Base-by-base conservation (phyloP, 1,284 basidiomycete genomes). In the Puccinia coronata region DNA sequence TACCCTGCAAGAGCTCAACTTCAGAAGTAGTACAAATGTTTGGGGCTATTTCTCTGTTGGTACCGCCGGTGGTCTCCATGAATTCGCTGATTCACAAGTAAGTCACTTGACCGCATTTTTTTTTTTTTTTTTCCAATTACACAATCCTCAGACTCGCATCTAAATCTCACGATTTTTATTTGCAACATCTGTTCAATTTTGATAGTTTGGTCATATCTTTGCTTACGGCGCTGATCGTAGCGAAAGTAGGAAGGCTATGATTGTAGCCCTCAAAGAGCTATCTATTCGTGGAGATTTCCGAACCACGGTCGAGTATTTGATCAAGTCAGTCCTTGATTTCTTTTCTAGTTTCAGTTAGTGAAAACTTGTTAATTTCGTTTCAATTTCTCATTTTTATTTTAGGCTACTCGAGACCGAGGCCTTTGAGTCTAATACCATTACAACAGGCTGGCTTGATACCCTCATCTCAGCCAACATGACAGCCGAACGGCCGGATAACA, bases 41-140 rank as follows among this genome's bases (percentile, higher is more conserved):
- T 99, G 97, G 97, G 97, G 97, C 84, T 88, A 99, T 89, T 99
- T 99, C 90, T 98, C 96, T 31, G 97, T 99, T 85, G 92, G 91
- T 78, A 92, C 92, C 53, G 92, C 95, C 39, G 97, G 97, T 87
- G 97, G 95, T 87, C 90, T 99, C 81, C 97, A 99, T 88, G 96
- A 99, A 88, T 99, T 96, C 85, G 97, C 97, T 76, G 86, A 87
- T 80, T 86, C 86, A 78, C 86, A 87, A 83, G 81, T 82, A 59
- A 43, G 61, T 72, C 14, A 39, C 36, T 74, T 61, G 51, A 16
- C 9, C 59, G 14, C 43, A 57, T 5, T 11, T 49, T 4, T 28
- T 61, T 41, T 59, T n/a, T 31, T 18, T 59, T 28, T 3, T 14
- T 61, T n/a, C n/a, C 34, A 9, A 12, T 31, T 28, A 16, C 31